Percentiles rank a stretch among this genome's conserved stretches.
Conservation (phyloP, 805 yeast species). For the Debaryomyces castellii region DNA sequence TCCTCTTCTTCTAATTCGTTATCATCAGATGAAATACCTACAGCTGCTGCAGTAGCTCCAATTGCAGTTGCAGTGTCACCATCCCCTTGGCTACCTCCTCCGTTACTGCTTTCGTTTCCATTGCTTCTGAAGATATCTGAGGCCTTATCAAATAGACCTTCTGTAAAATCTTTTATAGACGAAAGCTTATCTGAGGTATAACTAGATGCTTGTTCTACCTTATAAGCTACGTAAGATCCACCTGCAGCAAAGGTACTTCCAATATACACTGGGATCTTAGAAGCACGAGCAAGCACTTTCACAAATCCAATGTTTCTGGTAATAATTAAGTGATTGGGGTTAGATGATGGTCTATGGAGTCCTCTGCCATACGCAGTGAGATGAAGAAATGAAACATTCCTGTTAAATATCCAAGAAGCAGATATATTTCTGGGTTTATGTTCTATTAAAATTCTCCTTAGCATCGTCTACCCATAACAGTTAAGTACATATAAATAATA, state of each 20-base stretch:
- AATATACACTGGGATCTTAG: slow-evolving; percentile 71
- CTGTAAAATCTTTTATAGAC: slow-evolving; percentile 61
- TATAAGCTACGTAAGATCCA: slow-evolving; percentile 88
- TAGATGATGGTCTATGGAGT: neutral
- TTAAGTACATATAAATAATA: neutral
- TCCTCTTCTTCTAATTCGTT: slow-evolving; percentile 44
- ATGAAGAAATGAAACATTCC: neutral
- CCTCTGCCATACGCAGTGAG: neutral
- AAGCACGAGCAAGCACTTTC: slow-evolving; percentile 52
- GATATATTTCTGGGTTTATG: neutral
- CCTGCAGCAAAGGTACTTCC: slow-evolving; percentile 96
- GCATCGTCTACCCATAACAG: neutral
- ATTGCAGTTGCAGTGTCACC: slow-evolving; percentile 40
- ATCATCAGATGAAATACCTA: slow-evolving; percentile 40
- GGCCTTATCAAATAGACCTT: slow-evolving; percentile 49
- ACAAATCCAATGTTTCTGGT: slow-evolving; percentile 34
- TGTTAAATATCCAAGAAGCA: neutral
- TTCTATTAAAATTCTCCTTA: neutral
- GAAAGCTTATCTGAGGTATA: slow-evolving; percentile 68
- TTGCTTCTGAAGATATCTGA: slow-evolving; percentile 43
- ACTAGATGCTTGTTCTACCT: slow-evolving; percentile 80
- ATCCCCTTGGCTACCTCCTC: slow-evolving; percentile 26
- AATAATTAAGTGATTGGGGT: slow-evolving; percentile 1
- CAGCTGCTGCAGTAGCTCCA: slow-evolving; percentile 58
- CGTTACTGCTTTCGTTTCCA: slow-evolving; percentile 20